These are phyloP conservation scores for Penicillium diatomitis DNA, from an alignment of 495 filamentous ascomycete genomes.

Conservation along the genomic window DNA sequence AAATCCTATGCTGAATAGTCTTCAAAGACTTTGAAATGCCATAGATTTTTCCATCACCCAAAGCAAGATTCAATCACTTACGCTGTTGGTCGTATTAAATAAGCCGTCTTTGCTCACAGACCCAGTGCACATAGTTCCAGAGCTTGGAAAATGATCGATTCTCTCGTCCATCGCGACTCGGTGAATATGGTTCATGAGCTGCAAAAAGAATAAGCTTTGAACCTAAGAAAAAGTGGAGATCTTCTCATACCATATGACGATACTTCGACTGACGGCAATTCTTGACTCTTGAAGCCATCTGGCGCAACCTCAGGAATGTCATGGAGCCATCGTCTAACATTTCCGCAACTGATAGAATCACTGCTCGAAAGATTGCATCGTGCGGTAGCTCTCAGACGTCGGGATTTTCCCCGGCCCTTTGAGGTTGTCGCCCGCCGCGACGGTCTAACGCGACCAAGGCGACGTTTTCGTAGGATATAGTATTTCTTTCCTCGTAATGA, in stretches of 20 bases:
- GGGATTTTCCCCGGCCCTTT: neutral
- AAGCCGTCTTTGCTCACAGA: neutral
- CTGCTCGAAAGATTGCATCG: neutral
- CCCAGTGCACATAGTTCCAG: neutral
- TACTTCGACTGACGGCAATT: neutral
- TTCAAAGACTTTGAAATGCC: neutral
- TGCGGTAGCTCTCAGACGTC: neutral
- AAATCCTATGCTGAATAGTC: neutral
- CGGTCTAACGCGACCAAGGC: neutral
- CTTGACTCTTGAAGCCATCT: neutral
- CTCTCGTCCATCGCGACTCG: neutral
- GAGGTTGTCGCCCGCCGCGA: neutral
- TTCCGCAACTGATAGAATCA: neutral
- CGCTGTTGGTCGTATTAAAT: neutral
- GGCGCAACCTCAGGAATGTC: neutral
- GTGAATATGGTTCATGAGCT: neutral
- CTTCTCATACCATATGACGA: neutral
- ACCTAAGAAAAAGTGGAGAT: neutral
- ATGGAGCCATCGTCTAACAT: neutral
- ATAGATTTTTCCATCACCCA: neutral
- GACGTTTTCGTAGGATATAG: slow-evolving; percentile 5
- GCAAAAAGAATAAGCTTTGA: neutral
- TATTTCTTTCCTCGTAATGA: slow-evolving; percentile 8
- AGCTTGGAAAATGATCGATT: neutral
- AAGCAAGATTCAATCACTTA: neutral